These are phyloP conservation scores for Spencermartinsiella ligniputridi DNA, from an alignment of 1,139 yeast genomes.

Conservation along the genomic window DNA sequence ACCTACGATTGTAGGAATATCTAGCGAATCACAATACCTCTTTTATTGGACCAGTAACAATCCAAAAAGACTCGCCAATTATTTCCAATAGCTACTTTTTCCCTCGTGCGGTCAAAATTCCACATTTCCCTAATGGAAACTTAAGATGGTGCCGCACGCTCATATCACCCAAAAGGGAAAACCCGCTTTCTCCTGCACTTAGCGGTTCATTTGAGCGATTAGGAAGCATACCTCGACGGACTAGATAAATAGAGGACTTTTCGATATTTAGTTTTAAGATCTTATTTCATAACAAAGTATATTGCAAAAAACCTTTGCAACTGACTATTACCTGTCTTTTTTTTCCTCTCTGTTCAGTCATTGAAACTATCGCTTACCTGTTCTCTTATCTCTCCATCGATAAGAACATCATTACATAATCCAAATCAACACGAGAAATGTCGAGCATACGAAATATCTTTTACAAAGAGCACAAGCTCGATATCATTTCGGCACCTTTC, in stretches of 20 bases:
- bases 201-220: constrained; percentile 1
- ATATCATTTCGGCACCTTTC: constrained; percentile 76
- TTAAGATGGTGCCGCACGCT: not conserved
- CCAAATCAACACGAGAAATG: not conserved
- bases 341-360: too few relatives aligned
- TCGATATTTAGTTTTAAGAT: too few relatives aligned
- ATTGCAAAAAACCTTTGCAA: too few relatives aligned
- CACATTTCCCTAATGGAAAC: constrained; percentile 4
- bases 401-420: not conserved
- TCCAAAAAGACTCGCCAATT: too few relatives aligned
- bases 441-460: not conserved
- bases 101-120: too few relatives aligned
- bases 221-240: not conserved
- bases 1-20: too few relatives aligned
- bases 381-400: not conserved
- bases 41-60: too few relatives aligned
- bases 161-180: not conserved
- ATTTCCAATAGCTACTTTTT: too few relatives aligned
- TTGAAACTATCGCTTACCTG: not conserved
- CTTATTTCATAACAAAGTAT: too few relatives aligned
- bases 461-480: constrained; percentile 17
- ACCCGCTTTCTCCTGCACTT: constrained; percentile 6
- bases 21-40: too few relatives aligned
- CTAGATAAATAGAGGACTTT: not conserved
- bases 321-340: too few relatives aligned